phyloP scores from a whole-genome alignment of 2,329 filamentous ascomycete species.

The Alternaria solani region DNA sequence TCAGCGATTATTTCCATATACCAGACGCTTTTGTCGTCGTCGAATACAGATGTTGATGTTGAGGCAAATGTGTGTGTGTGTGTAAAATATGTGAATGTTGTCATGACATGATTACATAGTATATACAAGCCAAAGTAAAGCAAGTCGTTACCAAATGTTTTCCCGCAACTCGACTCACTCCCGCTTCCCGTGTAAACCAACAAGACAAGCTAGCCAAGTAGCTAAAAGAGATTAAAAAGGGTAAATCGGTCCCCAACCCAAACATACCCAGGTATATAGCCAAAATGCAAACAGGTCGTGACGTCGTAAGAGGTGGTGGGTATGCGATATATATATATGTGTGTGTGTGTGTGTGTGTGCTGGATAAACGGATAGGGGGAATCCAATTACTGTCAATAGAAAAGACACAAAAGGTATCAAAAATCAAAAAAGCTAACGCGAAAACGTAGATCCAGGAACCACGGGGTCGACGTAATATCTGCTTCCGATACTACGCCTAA shows the following conservation, averaged over 20 bases:
- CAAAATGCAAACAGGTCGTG: conserved; percentile 6
- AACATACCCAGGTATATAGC: conserved; percentile 7
- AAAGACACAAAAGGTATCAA: not conserved
- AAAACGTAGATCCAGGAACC: not conserved
- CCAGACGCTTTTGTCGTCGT: not conserved
- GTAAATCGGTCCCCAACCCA: not conserved
- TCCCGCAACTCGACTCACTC: not conserved
- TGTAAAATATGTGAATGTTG: not conserved
- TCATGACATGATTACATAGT: not conserved
- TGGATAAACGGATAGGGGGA: not conserved
- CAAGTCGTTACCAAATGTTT: not conserved
- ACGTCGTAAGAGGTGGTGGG: conserved; percentile 4
- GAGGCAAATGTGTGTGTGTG: not conserved
- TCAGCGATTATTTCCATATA: conserved; percentile 1
- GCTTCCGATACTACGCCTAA: conserved; percentile 64
- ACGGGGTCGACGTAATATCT: conserved; percentile 49
- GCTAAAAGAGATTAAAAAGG: not conserved
- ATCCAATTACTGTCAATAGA: not conserved
- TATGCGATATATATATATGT: not conserved
- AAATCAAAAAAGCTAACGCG: not conserved
- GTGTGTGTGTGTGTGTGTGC: not conserved
- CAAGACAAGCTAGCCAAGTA: not conserved
- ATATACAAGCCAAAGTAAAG: not conserved
- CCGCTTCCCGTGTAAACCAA: not conserved
- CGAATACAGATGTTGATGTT: not conserved